phyloP scores from a whole-genome alignment of 2,329 filamentous ascomycete species.

The Pyricularia sp. region DNA sequence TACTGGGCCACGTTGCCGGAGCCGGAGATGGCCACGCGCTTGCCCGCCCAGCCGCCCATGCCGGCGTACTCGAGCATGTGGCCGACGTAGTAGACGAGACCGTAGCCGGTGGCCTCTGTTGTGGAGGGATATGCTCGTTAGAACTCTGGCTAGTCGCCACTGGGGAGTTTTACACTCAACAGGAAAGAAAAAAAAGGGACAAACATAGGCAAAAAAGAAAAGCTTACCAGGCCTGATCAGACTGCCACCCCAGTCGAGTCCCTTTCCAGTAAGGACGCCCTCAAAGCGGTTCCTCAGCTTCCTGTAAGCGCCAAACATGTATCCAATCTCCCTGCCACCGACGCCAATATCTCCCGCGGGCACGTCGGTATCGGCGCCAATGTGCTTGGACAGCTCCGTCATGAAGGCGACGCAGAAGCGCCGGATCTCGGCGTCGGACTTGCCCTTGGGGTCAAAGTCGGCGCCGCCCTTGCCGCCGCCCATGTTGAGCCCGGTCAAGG shows the following conservation, averaged over 20 bases:
- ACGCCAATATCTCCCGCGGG: slow-evolving; percentile 97
- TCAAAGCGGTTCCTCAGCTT: slow-evolving; percentile 84
- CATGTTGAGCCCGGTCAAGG: slow-evolving; percentile 90
- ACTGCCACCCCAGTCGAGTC: slow-evolving; percentile 82
- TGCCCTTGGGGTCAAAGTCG: slow-evolving; percentile 99
- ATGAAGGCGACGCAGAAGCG: slow-evolving; percentile 96
- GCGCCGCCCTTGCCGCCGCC: slow-evolving; percentile 96
- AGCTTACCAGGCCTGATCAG: slow-evolving; percentile 67
- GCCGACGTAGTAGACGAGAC: slow-evolving; percentile 90
- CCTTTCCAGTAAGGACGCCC: slow-evolving; percentile 94
- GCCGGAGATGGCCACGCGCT: slow-evolving; percentile 90
- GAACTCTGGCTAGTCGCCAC: not conserved
- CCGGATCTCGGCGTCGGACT: slow-evolving; percentile 93
- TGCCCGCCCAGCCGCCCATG: slow-evolving; percentile 77
- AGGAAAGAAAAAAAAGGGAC: not conserved
- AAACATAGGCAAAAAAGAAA: not conserved
- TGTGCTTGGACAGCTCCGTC: slow-evolving; percentile 91
- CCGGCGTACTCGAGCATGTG: slow-evolving; percentile 93
- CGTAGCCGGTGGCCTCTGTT: slow-evolving; percentile 86
- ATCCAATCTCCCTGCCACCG: slow-evolving; percentile 84
- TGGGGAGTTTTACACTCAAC: not conserved
- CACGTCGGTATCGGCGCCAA: slow-evolving; percentile 91
- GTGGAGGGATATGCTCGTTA: not conserved
- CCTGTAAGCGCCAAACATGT: slow-evolving; percentile 90
- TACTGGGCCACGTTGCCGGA: slow-evolving; percentile 98